phyloP scores from a whole-genome alignment of 2,329 filamentous ascomycete genomes.

The Cladosporium colombiae region DNA sequence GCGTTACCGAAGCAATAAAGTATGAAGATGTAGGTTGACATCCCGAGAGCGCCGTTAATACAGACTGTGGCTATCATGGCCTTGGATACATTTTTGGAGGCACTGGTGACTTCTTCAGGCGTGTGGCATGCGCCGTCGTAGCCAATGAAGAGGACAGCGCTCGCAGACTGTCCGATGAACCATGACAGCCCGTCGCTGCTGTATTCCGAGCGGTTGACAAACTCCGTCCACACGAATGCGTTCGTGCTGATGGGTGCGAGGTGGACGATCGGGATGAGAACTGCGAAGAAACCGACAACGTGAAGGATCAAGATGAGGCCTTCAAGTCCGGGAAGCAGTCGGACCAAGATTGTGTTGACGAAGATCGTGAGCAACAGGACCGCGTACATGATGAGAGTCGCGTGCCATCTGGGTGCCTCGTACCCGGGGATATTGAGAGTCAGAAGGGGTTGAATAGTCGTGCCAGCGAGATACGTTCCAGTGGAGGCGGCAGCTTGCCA shows the following conservation, averaged over 20 bases:
- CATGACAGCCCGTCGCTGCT: slow-evolving; percentile 18
- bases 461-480: slow-evolving; percentile 21
- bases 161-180: slow-evolving; percentile 20
- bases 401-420: slow-evolving; percentile 16
- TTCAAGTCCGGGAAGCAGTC: slow-evolving; percentile 35
- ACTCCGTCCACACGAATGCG: slow-evolving; percentile 1
- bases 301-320: slow-evolving; percentile 26
- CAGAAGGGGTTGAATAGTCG: slow-evolving; percentile 24
- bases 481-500: slow-evolving; percentile 18
- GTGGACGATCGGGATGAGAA: slow-evolving; percentile 19
- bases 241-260: not conserved
- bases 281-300: slow-evolving; percentile 12
- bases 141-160: slow-evolving; percentile 18
- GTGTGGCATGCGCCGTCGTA: slow-evolving; percentile 21
- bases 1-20: slow-evolving; percentile 43
- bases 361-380: slow-evolving; percentile 12
- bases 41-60: slow-evolving; percentile 45
- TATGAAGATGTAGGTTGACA: slow-evolving; percentile 38
- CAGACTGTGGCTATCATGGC: slow-evolving; percentile 40
- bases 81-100: slow-evolving; percentile 20
- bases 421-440: slow-evolving; percentile 35
- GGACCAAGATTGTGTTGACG: slow-evolving; percentile 12
- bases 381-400: slow-evolving; percentile 13
- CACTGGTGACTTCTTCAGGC: slow-evolving; percentile 26
- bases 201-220: slow-evolving; percentile 14